Conservation (phyloP, 805 yeast species). For the Yarrowia sp. region DNA sequence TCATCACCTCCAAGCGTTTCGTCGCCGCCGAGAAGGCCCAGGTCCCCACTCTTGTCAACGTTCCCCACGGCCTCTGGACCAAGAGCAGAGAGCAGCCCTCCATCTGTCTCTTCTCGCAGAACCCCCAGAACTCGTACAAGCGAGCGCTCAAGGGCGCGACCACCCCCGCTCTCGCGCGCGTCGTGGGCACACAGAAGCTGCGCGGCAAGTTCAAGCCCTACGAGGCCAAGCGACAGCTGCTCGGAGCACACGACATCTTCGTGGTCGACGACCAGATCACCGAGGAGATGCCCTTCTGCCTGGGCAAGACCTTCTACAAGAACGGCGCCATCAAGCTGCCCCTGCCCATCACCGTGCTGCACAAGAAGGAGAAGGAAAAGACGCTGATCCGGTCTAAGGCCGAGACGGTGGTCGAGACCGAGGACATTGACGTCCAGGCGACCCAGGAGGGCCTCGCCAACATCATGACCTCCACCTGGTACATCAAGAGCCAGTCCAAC, state of each 20-base stretch:
- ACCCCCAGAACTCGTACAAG: conserved; percentile 49
- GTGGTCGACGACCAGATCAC: conserved; percentile 80
- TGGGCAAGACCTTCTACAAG: conserved; percentile 77
- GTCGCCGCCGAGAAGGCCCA: conserved; percentile 54
- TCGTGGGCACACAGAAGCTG: conserved; percentile 69
- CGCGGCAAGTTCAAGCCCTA: conserved; percentile 84
- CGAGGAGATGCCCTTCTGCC: conserved; percentile 72
- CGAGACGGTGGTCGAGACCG: conserved; percentile 31
- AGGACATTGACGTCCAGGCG: conserved; percentile 50
- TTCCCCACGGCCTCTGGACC: conserved; percentile 47
- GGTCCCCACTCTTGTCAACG: conserved; percentile 44
- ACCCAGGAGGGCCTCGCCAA: conserved; percentile 59
- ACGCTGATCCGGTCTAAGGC: conserved; percentile 26
- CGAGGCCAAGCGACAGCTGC: conserved; percentile 79
- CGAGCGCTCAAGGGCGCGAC: conserved; percentile 38
- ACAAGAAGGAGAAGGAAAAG: conserved; percentile 30
- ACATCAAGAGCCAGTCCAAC: conserved; percentile 70
- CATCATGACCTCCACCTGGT: conserved; percentile 56
- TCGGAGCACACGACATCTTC: conserved; percentile 67
- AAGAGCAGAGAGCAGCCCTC: conserved; percentile 42
- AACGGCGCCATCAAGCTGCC: conserved; percentile 56
- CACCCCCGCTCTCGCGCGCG: conserved; percentile 41
- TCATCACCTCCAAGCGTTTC: conserved; percentile 63
- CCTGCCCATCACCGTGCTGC: conserved; percentile 55
- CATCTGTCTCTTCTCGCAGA: conserved; percentile 69